phyloP scores from a whole-genome alignment of 768 basidiomycete species.

The Antrodiella citrinella region DNA sequence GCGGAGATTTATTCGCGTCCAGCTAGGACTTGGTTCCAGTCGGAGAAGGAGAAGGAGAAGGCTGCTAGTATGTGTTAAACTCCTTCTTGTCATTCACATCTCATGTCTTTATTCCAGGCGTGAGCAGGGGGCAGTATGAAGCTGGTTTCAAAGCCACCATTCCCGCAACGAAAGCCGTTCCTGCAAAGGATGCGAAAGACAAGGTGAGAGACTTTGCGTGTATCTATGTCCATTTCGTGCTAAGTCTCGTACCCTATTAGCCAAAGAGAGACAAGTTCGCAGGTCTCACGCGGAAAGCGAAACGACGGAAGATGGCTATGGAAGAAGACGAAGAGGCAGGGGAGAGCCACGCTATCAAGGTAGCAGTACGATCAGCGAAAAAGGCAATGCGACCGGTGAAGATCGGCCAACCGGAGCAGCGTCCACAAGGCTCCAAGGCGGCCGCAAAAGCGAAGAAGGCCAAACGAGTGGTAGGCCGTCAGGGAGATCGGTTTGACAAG shows the following conservation, averaged over 20 bases:
- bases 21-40: conserved; percentile 98
- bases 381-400: conserved; percentile 66
- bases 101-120: conserved; percentile 34
- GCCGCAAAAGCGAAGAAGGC: conserved; percentile 18
- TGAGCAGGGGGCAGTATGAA: conserved; percentile 73
- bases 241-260: conserved; percentile 26
- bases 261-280: conserved; percentile 71
- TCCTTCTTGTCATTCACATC: conserved; percentile 1
- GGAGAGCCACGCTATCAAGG: conserved; percentile 46
- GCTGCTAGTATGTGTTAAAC: conserved; percentile 52
- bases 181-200: conserved; percentile 24
- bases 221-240: conserved; percentile 1
- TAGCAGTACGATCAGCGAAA: conserved; percentile 84
- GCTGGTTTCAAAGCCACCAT: conserved; percentile 31
- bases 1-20: conserved; percentile 90
- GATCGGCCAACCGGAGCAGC: conserved; percentile 50
- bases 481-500: conserved; percentile 37
- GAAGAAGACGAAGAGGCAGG: conserved; percentile 63
- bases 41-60: conserved; percentile 69
- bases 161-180: conserved; percentile 21
- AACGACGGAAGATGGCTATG: conserved; percentile 79
- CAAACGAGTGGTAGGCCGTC: conserved; percentile 24
- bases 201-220: conserved; percentile 17
- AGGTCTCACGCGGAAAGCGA: conserved; percentile 81
- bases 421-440: conserved; percentile 23